phyloP scores from a whole-genome alignment of 352 stramenopile species.

The Phytopythium vexans region DNA sequence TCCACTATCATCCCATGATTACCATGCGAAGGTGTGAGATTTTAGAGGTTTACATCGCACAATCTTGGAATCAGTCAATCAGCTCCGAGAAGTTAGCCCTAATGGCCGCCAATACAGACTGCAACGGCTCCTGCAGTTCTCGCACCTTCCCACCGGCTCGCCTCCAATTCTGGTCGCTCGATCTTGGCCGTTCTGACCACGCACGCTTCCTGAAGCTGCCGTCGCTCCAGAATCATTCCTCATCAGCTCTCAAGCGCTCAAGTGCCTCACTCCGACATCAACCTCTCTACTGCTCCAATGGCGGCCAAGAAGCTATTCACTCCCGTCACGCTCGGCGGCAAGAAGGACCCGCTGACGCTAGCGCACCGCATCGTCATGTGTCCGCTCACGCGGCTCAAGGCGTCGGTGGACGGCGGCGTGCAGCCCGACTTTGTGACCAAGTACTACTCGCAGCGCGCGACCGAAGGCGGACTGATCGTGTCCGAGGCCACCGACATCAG shows the following conservation, averaged over 20 bases:
- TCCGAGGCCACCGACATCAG: constrained; percentile 49
- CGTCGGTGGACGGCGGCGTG: constrained; percentile 25
- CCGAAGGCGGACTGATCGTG: constrained; percentile 45
- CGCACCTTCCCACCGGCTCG: no score
- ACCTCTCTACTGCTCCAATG: neutral
- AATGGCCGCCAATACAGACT: no score
- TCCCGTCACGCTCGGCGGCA: constrained; percentile 20
- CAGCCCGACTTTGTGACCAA: constrained; percentile 32
- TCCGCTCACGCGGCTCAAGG: constrained; percentile 39
- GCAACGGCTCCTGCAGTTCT: no score
- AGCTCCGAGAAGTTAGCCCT: no score
- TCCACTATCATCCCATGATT: no score
- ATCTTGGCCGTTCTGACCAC: no score
- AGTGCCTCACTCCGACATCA: neutral
- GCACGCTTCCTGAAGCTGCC: neutral
- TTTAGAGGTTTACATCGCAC: no score
- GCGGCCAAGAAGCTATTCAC: constrained; percentile 20
- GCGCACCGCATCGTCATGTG: constrained; percentile 53
- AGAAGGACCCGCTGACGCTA: constrained; percentile 31
- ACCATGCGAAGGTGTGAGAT: no score
- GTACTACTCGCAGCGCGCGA: constrained; percentile 35
- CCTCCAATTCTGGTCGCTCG: no score
- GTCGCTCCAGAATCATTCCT: neutral
- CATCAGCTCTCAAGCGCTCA: neutral
- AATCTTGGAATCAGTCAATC: no score